phyloP scores from a whole-genome alignment of 2,329 filamentous ascomycete species.

The Arthrocladium fulminans region DNA sequence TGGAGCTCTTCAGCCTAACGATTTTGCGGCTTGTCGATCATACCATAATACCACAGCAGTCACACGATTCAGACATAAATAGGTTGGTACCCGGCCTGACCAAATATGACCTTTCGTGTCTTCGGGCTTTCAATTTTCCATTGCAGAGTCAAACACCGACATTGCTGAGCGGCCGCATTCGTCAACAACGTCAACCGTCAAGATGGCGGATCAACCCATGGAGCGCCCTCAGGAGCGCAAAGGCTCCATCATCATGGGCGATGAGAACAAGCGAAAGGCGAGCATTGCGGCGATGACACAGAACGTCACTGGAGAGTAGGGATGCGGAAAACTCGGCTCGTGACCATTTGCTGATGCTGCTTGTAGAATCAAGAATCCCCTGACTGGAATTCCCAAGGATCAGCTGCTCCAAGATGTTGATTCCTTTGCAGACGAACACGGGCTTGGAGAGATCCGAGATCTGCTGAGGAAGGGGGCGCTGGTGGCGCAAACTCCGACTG shows the following conservation, averaged over 20 bases:
- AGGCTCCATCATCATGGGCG: constrained; percentile 15
- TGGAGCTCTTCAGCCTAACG: no score
- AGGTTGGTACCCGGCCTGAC: no score
- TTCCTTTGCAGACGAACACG: constrained; percentile 44
- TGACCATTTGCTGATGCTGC: not conserved
- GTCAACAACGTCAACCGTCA: not conserved
- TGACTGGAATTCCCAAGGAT: constrained; percentile 26
- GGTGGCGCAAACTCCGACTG: constrained; percentile 59
- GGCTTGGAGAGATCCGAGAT: constrained; percentile 49
- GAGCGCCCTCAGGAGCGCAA: not conserved
- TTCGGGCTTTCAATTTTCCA: not conserved
- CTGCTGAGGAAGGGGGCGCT: constrained; percentile 62
- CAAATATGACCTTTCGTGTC: no score
- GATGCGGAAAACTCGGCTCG: not conserved
- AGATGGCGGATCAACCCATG: constrained; percentile 1
- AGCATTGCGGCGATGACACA: constrained; percentile 26
- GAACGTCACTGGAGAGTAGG: constrained; percentile 29
- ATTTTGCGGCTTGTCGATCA: no score
- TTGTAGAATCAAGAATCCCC: constrained; percentile 24
- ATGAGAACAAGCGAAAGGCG: constrained; percentile 18
- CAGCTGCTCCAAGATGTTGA: constrained; percentile 26
- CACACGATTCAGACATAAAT: no score
- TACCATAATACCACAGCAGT: no score
- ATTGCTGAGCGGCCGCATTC: not conserved
- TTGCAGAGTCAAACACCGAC: not conserved